Evolutionary conservation across 495 filamentous ascomycete species (phyloP).

Genomic region (Bryoglossum gracile): DNA sequence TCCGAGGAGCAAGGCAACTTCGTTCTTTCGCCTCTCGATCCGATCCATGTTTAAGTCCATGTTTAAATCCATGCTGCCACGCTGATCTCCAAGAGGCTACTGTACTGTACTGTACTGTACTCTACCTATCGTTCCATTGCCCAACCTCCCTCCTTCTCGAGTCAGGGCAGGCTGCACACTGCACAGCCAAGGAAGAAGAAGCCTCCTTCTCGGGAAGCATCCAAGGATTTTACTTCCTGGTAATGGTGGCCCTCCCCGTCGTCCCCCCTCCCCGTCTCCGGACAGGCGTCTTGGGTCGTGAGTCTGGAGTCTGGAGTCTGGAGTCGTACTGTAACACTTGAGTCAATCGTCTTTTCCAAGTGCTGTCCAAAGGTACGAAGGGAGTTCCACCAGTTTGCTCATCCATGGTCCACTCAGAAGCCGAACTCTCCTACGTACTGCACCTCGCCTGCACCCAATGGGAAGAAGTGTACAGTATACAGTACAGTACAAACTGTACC

Average conservation of each 20-base stretch:
- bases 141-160: too few species aligned
- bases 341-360: neutral
- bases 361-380: too few species aligned
- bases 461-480: too few species aligned
- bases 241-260: neutral
- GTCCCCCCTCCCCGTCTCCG: too few species aligned
- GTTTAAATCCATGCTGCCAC: neutral
- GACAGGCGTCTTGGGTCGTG: too few species aligned
- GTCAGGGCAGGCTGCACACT: neutral
- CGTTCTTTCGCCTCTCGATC: too few species aligned
- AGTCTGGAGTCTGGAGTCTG: too few species aligned
- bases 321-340: too few species aligned
- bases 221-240: neutral
- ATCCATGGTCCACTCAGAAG: neutral
- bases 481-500: neutral
- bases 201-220: neutral
- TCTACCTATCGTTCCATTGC: too few species aligned
- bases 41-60: too few species aligned
- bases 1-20: too few species aligned
- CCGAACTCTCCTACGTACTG: neutral
- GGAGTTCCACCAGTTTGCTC: neutral
- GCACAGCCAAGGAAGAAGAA: neutral
- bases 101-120: neutral
- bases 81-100: neutral
- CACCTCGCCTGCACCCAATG: too few species aligned